phyloP scores from a whole-genome alignment of 306 rosid genomes.

The Citrullus amarus region DNA sequence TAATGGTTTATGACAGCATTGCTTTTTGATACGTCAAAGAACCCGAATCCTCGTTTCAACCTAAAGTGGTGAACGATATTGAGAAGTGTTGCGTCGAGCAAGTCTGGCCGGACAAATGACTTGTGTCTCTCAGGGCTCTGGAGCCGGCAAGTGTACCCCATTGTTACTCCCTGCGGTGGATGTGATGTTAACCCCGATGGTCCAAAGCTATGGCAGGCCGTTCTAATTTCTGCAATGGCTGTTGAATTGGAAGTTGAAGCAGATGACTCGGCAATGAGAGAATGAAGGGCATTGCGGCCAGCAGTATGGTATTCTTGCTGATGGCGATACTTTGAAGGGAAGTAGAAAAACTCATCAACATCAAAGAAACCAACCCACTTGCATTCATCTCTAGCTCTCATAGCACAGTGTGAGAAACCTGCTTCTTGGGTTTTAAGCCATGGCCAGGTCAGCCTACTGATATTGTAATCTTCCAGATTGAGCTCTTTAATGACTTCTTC shows the following conservation, averaged over 20 bases:
- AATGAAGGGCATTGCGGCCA: constrained; percentile 44
- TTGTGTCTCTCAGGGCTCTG: constrained; percentile 68
- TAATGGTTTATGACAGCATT: constrained; percentile 66
- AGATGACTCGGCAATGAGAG: constrained; percentile 43
- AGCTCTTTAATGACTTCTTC: constrained; percentile 48
- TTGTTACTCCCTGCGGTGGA: constrained; percentile 57
- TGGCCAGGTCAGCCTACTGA: constrained; percentile 70
- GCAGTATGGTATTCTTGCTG: constrained; percentile 18
- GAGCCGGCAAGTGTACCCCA: constrained; percentile 84
- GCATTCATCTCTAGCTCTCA: constrained; percentile 74
- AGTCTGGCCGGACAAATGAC: constrained; percentile 64
- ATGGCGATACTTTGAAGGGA: constrained; percentile 37
- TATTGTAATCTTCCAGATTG: constrained; percentile 40
- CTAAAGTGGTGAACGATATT: constrained; percentile 85
- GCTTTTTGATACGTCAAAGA: constrained; percentile 35
- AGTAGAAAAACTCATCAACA: constrained; percentile 83
- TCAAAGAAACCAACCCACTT: constrained; percentile 95
- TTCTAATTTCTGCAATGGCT: constrained; percentile 59
- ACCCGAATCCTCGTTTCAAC: constrained; percentile 40
- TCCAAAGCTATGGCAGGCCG: constrained; percentile 78
- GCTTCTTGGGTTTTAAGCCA: constrained; percentile 98
- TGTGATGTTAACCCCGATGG: constrained; percentile 67
- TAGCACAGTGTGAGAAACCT: constrained; percentile 86
- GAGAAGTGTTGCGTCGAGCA: constrained; percentile 55
- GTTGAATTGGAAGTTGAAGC: constrained; percentile 23